Conservation (phyloP, 805 yeast species). For the Crinitomyces ghanaensis region DNA sequence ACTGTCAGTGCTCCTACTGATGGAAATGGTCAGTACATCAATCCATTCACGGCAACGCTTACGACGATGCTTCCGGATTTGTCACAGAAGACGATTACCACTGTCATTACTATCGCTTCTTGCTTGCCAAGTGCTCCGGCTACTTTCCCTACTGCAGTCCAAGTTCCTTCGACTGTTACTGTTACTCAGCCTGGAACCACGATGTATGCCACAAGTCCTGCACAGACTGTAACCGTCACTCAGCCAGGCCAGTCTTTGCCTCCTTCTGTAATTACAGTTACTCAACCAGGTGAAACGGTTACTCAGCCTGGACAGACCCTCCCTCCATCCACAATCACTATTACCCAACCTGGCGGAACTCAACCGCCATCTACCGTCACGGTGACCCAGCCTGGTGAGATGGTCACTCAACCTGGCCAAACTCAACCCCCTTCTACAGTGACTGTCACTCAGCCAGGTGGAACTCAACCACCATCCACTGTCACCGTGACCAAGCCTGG, state of each 20-base stretch:
- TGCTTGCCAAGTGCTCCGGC: slow-evolving; percentile 12
- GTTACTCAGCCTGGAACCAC: slow-evolving; percentile 11
- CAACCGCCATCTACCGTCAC: slow-evolving; percentile 8
- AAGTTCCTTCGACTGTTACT: slow-evolving; percentile 6
- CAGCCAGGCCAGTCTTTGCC: slow-evolving; percentile 15
- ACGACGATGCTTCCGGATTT: slow-evolving; percentile 34
- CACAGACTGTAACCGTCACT: slow-evolving; percentile 13
- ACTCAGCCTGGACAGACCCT: slow-evolving; percentile 12
- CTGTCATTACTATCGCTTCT: slow-evolving; percentile 16
- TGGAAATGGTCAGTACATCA: slow-evolving; percentile 10
- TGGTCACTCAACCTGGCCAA: slow-evolving; percentile 10
- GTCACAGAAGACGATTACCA: slow-evolving; percentile 32
- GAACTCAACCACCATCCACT: slow-evolving; percentile 10
- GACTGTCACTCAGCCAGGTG: slow-evolving; percentile 11
- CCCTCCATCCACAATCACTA: slow-evolving; percentile 9
- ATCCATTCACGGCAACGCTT: slow-evolving; percentile 15
- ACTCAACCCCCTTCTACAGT: slow-evolving; percentile 11
- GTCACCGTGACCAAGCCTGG: slow-evolving; percentile 10
- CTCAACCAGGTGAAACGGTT: slow-evolving; percentile 6
- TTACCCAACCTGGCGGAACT: slow-evolving; percentile 12
- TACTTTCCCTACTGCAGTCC: slow-evolving; percentile 7
- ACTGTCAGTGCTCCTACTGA: slow-evolving; percentile 17
- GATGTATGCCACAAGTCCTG: slow-evolving; percentile 8
- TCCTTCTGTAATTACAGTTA: slow-evolving; percentile 8
- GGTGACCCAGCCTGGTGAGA: slow-evolving; percentile 8